Evolutionary conservation across 2,329 filamentous ascomycete species (phyloP), one percentile per base, ranked within the genome.

Genomic region (Cordyceps farinosa): DNA sequence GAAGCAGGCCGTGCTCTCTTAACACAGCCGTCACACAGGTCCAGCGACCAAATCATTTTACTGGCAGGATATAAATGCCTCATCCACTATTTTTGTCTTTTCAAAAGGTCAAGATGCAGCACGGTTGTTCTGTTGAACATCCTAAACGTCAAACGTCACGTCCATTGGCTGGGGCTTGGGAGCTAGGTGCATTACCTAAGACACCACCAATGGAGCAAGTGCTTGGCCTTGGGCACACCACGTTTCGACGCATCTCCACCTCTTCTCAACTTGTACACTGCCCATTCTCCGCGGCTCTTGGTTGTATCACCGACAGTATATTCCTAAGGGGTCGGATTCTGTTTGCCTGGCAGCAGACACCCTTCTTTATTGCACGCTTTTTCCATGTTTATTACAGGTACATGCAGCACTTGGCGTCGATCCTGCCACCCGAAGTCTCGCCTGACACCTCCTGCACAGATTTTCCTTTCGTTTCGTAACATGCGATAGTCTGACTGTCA

Each of bases 271-370:
- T 48, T 58, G 61, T 54, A 63, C 44, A 57, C 34, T 42, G 34
- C 53, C 54, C 47, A 52, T 55, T 30, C 50, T 54, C 8, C 42
- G 62, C 57, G 56, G 63, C 53, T 56, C 42, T 61, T 52, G 56
- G 62, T 64, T 58, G 45, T 59, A 61, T 60, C 53, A 36, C 44
- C 51, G 30, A 55, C 63, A 36, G 42, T 53, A 51, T 61, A 64
- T 66, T 68, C 67, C 68, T 73, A n/a, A n/a, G 61, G 47, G 53
- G 11, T 53, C 32, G 38, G 13, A 44, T 58, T 44, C 38, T 67
- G 71, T 71, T 73, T 76, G 74, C 74, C 74, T 75, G 73, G 74
- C 75, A 73, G 74, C 74, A 76, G 74, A 75, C 69, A 71, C 66
- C 66, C 64, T 72, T 66, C 67, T 69, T 73, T 75, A 63, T 73